Evolutionary conservation across 257 asterid genomes (phyloP).

Genomic region (Jasminum sambac): DNA sequence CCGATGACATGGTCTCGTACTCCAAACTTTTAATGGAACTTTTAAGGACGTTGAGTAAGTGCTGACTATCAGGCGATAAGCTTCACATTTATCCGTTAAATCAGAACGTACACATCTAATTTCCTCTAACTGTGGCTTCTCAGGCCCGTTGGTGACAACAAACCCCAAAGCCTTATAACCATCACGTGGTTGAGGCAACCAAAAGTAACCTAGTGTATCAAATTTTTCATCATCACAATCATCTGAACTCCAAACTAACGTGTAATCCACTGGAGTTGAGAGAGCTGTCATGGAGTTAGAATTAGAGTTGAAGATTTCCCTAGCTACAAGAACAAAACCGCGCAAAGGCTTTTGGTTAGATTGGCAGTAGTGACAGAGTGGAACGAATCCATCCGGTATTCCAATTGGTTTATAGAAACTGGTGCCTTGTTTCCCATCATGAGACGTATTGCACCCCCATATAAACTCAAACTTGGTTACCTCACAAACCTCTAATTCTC

Average conservation of each 20-base stretch:
- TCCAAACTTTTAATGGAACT: constrained; percentile 53
- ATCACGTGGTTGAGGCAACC: constrained; percentile 76
- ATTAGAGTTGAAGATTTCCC: constrained; percentile 34
- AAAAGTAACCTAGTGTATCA: constrained; percentile 54
- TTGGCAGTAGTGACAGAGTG: constrained; percentile 80
- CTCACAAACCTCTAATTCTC: constrained; percentile 74
- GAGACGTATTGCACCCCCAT: constrained; percentile 61
- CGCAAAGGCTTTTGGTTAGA: constrained; percentile 65
- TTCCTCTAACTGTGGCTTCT: constrained; percentile 59
- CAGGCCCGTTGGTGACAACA: constrained; percentile 57
- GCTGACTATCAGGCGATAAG: constrained; percentile 37
- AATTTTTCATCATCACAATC: constrained; percentile 50
- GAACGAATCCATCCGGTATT: constrained; percentile 66
- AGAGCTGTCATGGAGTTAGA: constrained; percentile 49
- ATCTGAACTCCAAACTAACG: constrained; percentile 69
- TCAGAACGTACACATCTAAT: constrained; percentile 75
- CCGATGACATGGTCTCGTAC: constrained; percentile 61
- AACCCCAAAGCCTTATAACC: constrained; percentile 82
- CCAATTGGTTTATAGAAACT: constrained; percentile 72
- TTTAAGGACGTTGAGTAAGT: constrained; percentile 41
- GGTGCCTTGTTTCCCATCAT: constrained; percentile 50
- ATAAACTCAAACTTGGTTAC: constrained; percentile 57
- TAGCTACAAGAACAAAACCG: constrained; percentile 79
- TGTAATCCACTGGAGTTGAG: constrained; percentile 59
- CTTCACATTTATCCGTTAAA: constrained; percentile 70